Evolutionary conservation across 2,329 filamentous ascomycete species (phyloP).

Genomic region (Aspergillus ochraceus): DNA sequence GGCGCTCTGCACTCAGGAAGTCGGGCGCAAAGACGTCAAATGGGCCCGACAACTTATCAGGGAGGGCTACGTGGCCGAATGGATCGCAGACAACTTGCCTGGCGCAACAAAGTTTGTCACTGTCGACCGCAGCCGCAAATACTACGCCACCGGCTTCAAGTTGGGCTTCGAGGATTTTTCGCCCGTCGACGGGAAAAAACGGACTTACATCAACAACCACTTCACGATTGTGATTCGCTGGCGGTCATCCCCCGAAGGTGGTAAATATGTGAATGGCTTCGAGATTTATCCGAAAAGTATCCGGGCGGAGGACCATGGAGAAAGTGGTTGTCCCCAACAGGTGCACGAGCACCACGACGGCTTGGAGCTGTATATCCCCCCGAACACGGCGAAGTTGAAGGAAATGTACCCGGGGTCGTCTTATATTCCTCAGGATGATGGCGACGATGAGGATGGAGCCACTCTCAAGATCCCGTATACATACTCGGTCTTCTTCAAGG

Average conservation of each 20-base stretch:
- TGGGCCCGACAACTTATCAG: conserved; percentile 71
- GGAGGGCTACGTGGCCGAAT: conserved; percentile 83
- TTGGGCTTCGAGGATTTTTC: conserved; percentile 73
- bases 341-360: conserved; percentile 63
- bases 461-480: conserved; percentile 77
- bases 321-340: conserved; percentile 67
- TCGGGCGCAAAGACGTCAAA: conserved; percentile 64
- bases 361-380: conserved; percentile 68
- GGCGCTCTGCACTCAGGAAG: conserved; percentile 68
- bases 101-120: conserved; percentile 87
- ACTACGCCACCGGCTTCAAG: conserved; percentile 89
- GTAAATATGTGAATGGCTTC: conserved; percentile 82
- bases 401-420: conserved; percentile 60
- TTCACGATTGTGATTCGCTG: conserved; percentile 81
- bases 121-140: conserved; percentile 78
- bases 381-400: conserved; percentile 59
- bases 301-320: conserved; percentile 60
- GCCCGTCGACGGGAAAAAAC: conserved; percentile 58
- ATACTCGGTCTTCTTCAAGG: conserved; percentile 87
- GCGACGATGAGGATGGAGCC: conserved; percentile 62
- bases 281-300: conserved; percentile 89
- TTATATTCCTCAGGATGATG: conserved; percentile 57
- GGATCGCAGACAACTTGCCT: conserved; percentile 90
- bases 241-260: conserved; percentile 68
- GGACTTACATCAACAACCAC: conserved; percentile 83